Base-by-base conservation (phyloP, 2,329 filamentous ascomycete genomes). In the Botryotinia globosa region DNA sequence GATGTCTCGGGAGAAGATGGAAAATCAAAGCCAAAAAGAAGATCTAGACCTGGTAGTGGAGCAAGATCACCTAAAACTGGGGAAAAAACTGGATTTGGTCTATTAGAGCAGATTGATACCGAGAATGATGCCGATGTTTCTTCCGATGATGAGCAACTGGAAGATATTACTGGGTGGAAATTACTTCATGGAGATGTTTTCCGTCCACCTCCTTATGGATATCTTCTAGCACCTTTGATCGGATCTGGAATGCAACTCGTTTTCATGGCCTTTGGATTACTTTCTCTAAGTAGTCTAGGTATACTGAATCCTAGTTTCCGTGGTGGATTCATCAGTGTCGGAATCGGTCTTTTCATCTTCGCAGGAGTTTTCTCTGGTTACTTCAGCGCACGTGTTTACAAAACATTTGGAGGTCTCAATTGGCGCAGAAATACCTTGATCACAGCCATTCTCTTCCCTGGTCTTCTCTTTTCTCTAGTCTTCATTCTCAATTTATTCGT, bases 121-220 rank as follows among this genome's bases (percentile, higher is more conserved):
- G 87, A 85, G 69, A 83, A 81, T 77, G 89, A 86, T 74, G 84
- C 83, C 1, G 90, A 83, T 71, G 73, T 87, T 14, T 87, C 85
- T 8, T 91, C 88, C 7, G 92, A 94, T 66, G 92, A 93, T 1
- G 92, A 94, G 76, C 83, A 87, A 0, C 81, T 93, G 10, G 94
- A 97, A 78, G 94, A 97, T 77, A 87, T 92, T 42, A 93, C 92
- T 2, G 93, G 94, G 68, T 97, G 94, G 94, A 97, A 97, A 81
- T 85, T 96, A 25, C 85, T 97, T 4, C 93, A 97, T 78, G 92
- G 88, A n/a, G 94, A 97, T 81, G 92, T 97, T 6, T 97, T 97
- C 84, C 88, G 94, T 64, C 85, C 90, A 39, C 94, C 94, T 0
- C 82, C 85, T 4, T 88, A 89, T 75, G 92, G 92, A 42, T 88